Base-by-base conservation (phyloP, 495 filamentous ascomycete genomes). In the Sporormia fimetaria region DNA sequence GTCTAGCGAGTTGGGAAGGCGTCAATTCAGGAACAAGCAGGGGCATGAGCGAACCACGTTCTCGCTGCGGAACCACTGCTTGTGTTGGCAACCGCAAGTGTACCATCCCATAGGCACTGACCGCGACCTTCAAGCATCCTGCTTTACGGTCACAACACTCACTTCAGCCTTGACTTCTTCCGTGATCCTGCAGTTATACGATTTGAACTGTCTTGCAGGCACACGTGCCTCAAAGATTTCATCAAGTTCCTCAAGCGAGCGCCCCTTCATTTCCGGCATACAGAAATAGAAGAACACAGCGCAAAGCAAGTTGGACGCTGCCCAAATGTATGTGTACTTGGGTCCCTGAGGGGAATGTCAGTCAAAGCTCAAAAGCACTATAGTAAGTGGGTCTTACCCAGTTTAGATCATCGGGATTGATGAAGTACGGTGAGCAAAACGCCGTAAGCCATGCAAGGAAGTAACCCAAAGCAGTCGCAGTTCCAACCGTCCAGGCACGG, bases 281-380 rank as follows among this genome's bases (percentile, higher is more conserved):
- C 31, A 48, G 28, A 52, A 22, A 27, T 38, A 52, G 23, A 48
- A 42, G 44, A 49, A 73, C 3, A 60, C 40, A 8, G 63, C 66
- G 18, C 64, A 57, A 22, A 39, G 26, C 30, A 53, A 44, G 21
- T 49, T 53, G 2, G 50, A 49, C 3, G 11, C 67, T 1, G 62
- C 64, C 68, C 69, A 71, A 33, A 74, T 69, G 40, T 73, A 73
- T 0, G 65, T 63, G 37, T 73, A 71, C 42, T 46, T 40, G 3
- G 47, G 35, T 0, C 42, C 63, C 45, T 49, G 17, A 21, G 21
- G 12, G 15, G 10, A 8, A 33, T 33, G 15, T 35, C 28, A 44
- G 31, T 16, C 6, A 8, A 14, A 6, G 26, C 10, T 35, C 23
- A 29, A 12, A 11, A 20, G 8, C 10, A 21, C 8, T 3, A n/a